Evolutionary conservation across 2,329 filamentous ascomycete species (phyloP).

Genomic region (Epichloe aotearoae): DNA sequence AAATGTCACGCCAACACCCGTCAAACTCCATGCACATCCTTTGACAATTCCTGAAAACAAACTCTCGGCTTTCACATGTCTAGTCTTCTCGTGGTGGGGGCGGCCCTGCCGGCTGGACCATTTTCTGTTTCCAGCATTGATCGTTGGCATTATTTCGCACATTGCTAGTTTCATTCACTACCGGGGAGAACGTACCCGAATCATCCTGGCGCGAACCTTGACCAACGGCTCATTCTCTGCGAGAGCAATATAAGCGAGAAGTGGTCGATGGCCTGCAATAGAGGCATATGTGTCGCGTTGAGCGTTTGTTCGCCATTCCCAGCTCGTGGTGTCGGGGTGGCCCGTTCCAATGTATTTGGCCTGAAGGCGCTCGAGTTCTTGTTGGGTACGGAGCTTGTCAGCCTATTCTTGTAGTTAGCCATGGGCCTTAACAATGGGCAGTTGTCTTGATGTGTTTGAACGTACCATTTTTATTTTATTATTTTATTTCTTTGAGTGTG

Average conservation of each 20-base stretch:
- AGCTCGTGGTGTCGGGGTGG: constrained; percentile 90
- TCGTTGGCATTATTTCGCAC: background rate
- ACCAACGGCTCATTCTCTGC: constrained; percentile 76
- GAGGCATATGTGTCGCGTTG: constrained; percentile 83
- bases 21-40: background rate
- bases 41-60: background rate
- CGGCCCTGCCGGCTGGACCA: constrained; percentile 49
- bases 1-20: background rate
- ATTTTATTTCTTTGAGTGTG: too few relatives aligned
- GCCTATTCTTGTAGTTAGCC: constrained; percentile 38
- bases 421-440: too few relatives aligned
- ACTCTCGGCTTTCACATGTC: background rate
- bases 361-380: constrained; percentile 94
- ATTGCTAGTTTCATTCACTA: background rate
- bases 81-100: constrained; percentile 44
- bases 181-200: constrained; percentile 42
- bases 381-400: constrained; percentile 93
- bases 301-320: constrained; percentile 96
- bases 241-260: constrained; percentile 79
- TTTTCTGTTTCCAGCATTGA: constrained; percentile 35
- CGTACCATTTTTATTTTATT: too few relatives aligned
- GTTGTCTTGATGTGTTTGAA: too few relatives aligned
- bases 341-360: constrained; percentile 93
- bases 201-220: constrained; percentile 65
- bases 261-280: constrained; percentile 77